Base-by-base conservation (phyloP, 306 rosid species). In the Abrus pulchellus region DNA sequence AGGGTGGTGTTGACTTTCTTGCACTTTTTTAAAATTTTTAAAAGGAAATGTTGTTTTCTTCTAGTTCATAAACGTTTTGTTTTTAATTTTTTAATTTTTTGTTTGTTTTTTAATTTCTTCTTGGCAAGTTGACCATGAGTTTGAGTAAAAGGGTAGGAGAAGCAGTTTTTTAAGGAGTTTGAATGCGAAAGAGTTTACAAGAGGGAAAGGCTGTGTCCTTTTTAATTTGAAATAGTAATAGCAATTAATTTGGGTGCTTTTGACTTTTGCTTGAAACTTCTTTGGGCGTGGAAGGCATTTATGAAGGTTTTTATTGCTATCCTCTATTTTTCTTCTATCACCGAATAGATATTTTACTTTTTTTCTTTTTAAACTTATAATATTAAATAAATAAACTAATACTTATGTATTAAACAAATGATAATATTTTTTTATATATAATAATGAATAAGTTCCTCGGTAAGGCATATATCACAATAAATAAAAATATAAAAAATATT, bases 1-100 rank as follows among this genome's bases (percentile, higher is more conserved):
- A 53, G 6, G 47, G 13, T 48, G 83, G 79, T 79, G 85, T 91
- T 93, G 96, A 91, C 96, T 75, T 77, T 74, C 36, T 79, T 74
- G n/a, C 33, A 33, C 3, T 52, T 75, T 76, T 1, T 47, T 68
- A 68, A 68, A 27, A 2, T 71, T 5, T 59, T 63, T 20, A 33
- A 79, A 43, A 40, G 33, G 10, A 62, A 65, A 74, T 7, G 3
- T 33, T 62, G 40, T 49, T 72, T 79, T 71, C 61, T 48, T 75
- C 45, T 36, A 0, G 56, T 29, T 68, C 1, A 9, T 72, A 13
- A 36, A 7, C 12, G 3, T 45, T 6, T 76, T 48, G 0, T 8
- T 48, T 11, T 48, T 48, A 1, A 20, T 2, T 48, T 50, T 70
- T 9, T 3, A 12, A 7, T 2, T 5, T 9, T 69, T 28, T 10